Evolutionary conservation across 371 early-diverging fungal genomes (phyloP).

Genomic region (Funneliformis caledonium): DNA sequence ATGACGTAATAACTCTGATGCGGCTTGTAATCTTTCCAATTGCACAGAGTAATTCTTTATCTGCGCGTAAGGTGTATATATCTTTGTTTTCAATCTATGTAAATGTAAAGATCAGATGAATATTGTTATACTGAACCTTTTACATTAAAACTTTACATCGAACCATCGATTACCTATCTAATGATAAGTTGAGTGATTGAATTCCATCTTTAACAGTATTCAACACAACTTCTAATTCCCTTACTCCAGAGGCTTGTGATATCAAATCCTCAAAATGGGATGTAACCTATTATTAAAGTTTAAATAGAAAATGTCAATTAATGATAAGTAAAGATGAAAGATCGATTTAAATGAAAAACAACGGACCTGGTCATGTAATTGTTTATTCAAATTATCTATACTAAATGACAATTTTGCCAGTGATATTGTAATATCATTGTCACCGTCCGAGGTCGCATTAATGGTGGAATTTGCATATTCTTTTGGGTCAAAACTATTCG

Average conservation of each 20-base stretch:
- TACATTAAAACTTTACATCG: neutral
- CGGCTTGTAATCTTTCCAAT: conserved; percentile 34
- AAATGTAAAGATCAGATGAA: neutral
- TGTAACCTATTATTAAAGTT: conserved; percentile 57
- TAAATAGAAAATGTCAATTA: neutral
- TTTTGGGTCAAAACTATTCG: conserved; percentile 65
- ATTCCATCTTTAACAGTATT: conserved; percentile 62
- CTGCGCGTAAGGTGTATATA: conserved; percentile 29
- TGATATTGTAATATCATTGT: conserved; percentile 66
- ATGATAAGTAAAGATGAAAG: neutral
- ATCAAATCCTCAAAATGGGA: conserved; percentile 72
- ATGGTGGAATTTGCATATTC: conserved; percentile 60
- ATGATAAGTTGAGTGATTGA: conserved; percentile 58
- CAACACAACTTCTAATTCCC: conserved; percentile 63
- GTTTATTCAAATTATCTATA: conserved; percentile 77
- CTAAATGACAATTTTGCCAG: conserved; percentile 73
- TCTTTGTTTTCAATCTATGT: conserved; percentile 24
- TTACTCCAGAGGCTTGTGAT: conserved; percentile 72
- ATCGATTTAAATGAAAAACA: neutral
- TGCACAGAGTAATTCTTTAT: conserved; percentile 32
- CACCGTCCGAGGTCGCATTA: conserved; percentile 57
- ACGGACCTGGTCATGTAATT: conserved; percentile 75
- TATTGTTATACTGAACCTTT: neutral
- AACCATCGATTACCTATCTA: conserved; percentile 54
- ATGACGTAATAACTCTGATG: conserved; percentile 19